A percentile compares a stretch with the other conserved stretches of the same genome.
These are phyloP conservation scores for Catharanthus roseus DNA, from an alignment of 257 asterid genomes.

Conservation along the genomic window DNA sequence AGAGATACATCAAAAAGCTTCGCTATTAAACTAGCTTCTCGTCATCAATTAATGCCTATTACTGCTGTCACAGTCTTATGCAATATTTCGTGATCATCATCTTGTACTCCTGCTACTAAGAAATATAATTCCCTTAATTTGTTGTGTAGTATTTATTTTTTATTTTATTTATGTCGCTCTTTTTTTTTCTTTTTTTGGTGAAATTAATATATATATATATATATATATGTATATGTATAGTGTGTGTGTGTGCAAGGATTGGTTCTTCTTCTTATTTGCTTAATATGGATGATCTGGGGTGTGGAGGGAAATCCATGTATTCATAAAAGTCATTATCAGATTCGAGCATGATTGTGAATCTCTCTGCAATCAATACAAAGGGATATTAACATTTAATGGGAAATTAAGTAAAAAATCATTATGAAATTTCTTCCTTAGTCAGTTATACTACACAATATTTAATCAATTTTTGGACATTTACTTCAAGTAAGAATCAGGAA, in stretches of 20 bases:
- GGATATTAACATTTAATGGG: constrained; percentile 13
- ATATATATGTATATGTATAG: no score
- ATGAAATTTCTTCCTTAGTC: constrained; percentile 12
- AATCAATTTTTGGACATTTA: constrained; percentile 3
- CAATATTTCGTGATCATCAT: not conserved
- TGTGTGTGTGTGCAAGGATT: not conserved
- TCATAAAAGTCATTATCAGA: constrained; percentile 5
- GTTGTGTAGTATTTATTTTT: not conserved
- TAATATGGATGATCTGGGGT: no score
- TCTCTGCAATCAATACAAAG: constrained; percentile 2
- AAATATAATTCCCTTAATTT: not conserved
- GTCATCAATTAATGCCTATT: no score
- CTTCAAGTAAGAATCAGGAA: not conserved
- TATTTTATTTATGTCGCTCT: no score
- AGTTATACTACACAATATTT: constrained; percentile 1
- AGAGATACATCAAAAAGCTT: no score
- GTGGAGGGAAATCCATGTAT: not conserved
- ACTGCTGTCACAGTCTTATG: not conserved
- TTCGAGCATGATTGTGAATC: constrained; percentile 7
- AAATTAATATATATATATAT: no score
- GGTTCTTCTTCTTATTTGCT: no score
- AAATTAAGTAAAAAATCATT: constrained; percentile 13
- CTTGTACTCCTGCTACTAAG: not conserved
- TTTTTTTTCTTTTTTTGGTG: not conserved
- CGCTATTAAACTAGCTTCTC: no score